Percentiles rank a stretch among this genome's conserved stretches.
Evolutionary conservation across 2,329 filamentous ascomycete species (phyloP).

Genomic region (Cadophora gregata): DNA sequence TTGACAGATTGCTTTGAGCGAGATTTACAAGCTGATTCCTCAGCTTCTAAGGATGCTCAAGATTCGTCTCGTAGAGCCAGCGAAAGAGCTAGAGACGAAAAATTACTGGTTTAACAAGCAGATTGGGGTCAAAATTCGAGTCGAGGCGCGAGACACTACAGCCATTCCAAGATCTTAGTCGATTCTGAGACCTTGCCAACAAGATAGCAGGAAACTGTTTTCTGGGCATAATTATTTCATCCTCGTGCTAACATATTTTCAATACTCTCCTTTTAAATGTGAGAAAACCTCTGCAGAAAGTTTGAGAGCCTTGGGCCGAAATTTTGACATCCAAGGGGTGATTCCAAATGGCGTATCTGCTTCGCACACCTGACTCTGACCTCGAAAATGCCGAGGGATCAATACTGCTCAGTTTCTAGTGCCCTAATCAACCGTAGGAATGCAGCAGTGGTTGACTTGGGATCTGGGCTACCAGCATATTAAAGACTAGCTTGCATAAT

Average conservation of each 20-base stretch:
- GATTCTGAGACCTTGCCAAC: too few species aligned
- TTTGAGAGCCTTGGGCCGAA: neutral
- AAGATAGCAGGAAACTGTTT: too few species aligned
- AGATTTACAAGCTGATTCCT: neutral
- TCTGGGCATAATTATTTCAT: too few species aligned
- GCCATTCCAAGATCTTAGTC: too few species aligned
- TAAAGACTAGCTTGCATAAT: neutral
- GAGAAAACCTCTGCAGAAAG: neutral
- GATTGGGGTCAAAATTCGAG: neutral
- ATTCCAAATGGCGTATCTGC: too few species aligned
- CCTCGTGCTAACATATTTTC: too few species aligned
- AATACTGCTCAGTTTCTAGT: too few species aligned
- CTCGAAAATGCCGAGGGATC: too few species aligned
- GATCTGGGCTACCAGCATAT: neutral
- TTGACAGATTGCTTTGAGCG: neutral
- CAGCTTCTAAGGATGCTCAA: neutral
- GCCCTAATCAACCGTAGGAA: too few species aligned
- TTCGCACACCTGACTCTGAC: too few species aligned
- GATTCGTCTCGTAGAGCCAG: neutral
- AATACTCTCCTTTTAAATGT: too few species aligned
- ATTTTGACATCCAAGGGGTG: too few species aligned
- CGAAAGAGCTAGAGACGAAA: neutral
- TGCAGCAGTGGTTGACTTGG: neutral
- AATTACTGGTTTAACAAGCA: conserved; percentile 1
- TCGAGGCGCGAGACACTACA: neutral